A percentile compares a stretch with the other conserved stretches of the same genome.
Evolutionary conservation across 1,139 yeast species (phyloP).

Genomic region (Pichia sp.): DNA sequence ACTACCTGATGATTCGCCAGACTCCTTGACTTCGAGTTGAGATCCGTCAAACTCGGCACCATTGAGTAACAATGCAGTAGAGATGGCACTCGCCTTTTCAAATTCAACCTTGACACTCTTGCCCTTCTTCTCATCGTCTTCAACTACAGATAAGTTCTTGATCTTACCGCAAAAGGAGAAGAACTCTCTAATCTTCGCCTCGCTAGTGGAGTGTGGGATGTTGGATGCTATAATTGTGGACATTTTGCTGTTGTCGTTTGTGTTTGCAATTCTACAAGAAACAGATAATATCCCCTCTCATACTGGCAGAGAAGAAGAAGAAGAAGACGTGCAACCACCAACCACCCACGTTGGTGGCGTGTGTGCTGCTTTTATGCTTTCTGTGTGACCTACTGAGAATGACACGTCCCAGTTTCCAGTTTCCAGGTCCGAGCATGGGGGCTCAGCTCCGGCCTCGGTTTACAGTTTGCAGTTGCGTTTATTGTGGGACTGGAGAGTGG

Average conservation of each 20-base stretch:
- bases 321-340: too few species aligned
- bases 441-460: too few species aligned
- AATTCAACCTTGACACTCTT: constrained; percentile 45
- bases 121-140: constrained; percentile 38
- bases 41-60: constrained; percentile 67
- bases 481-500: too few species aligned
- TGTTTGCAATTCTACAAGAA: too few species aligned
- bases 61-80: constrained; percentile 65
- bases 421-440: too few species aligned
- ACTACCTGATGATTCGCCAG: constrained; percentile 38
- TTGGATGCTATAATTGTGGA: constrained; percentile 49
- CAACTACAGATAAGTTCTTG: constrained; percentile 34
- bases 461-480: too few species aligned
- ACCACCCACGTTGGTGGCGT: too few species aligned
- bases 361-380: too few species aligned
- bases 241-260: constrained; percentile 19
- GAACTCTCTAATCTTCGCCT: constrained; percentile 56
- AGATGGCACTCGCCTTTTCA: constrained; percentile 53
- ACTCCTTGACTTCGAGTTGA: constrained; percentile 15
- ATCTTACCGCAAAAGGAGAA: constrained; percentile 76
- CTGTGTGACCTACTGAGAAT: too few species aligned
- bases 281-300: too few species aligned
- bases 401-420: too few species aligned
- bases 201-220: constrained; percentile 47
- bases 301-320: too few species aligned